phyloP scores from a whole-genome alignment of 805 yeast species.

The Wickerhamiella occidentalis region DNA sequence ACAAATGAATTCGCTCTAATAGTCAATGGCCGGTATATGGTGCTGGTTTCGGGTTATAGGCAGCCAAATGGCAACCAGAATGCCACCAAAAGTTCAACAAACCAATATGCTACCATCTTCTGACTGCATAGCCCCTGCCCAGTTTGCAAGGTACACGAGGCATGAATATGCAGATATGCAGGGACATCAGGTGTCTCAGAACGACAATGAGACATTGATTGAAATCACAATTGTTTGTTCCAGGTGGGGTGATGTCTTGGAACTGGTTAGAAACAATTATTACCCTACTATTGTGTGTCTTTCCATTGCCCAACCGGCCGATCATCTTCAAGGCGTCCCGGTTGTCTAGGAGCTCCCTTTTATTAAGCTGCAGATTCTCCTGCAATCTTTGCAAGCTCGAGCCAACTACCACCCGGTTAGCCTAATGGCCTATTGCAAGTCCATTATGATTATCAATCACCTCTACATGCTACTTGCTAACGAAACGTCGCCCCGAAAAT shows the following conservation, averaged over 20 bases:
- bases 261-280: neutral
- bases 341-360: neutral
- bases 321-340: neutral
- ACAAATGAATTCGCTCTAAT: too few species aligned
- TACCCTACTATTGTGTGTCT: neutral
- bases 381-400: neutral
- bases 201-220: neutral
- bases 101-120: neutral
- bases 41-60: neutral
- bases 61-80: neutral
- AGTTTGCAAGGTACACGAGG: conserved; percentile 4
- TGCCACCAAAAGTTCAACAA: neutral
- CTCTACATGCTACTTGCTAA: too few species aligned
- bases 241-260: neutral
- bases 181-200: neutral
- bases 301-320: too few species aligned
- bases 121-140: neutral
- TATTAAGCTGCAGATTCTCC: neutral
- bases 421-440: too few species aligned
- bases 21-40: too few species aligned
- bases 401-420: too few species aligned
- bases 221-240: neutral
- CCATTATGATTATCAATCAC: too few species aligned
- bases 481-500: too few species aligned
- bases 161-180: conserved; percentile 1